Percentiles rank a stretch among this genome's conserved stretches.
phyloP scores from a whole-genome alignment of 345 rosid species.

The Orychophragmus violaceus region DNA sequence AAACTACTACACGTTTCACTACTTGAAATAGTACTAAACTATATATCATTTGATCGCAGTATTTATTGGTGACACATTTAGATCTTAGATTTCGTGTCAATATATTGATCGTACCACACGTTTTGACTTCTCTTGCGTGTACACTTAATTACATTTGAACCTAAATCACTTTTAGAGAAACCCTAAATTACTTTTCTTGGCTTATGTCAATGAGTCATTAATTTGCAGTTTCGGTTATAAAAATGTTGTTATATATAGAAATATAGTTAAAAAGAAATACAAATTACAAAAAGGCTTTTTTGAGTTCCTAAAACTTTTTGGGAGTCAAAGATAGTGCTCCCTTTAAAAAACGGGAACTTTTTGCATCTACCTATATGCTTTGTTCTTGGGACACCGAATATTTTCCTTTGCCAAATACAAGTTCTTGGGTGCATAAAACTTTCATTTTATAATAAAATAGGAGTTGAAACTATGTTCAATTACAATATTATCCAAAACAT shows the following conservation, averaged over 20 bases:
- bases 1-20: neutral
- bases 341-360: slow-evolving; percentile 26
- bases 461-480: slow-evolving; percentile 25
- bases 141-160: slow-evolving; percentile 10
- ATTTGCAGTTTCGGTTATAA: neutral
- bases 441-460: slow-evolving; percentile 15
- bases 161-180: neutral
- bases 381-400: slow-evolving; percentile 35
- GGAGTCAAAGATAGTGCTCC: slow-evolving; percentile 34
- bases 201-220: neutral
- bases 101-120: neutral
- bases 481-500: neutral
- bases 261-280: slow-evolving; percentile 4
- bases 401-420: slow-evolving; percentile 31
- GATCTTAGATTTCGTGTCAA: neutral
- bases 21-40: neutral
- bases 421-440: slow-evolving; percentile 17
- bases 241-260: neutral
- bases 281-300: slow-evolving; percentile 27
- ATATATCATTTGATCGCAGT: neutral
- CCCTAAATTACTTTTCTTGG: neutral
- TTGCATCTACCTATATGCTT: slow-evolving; percentile 31
- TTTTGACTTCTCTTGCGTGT: slow-evolving; percentile 17
- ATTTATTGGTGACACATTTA: neutral
- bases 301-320: slow-evolving; percentile 38